Base-by-base conservation (phyloP, 805 yeast genomes). In the Lipomyces spencermartinsiae region DNA sequence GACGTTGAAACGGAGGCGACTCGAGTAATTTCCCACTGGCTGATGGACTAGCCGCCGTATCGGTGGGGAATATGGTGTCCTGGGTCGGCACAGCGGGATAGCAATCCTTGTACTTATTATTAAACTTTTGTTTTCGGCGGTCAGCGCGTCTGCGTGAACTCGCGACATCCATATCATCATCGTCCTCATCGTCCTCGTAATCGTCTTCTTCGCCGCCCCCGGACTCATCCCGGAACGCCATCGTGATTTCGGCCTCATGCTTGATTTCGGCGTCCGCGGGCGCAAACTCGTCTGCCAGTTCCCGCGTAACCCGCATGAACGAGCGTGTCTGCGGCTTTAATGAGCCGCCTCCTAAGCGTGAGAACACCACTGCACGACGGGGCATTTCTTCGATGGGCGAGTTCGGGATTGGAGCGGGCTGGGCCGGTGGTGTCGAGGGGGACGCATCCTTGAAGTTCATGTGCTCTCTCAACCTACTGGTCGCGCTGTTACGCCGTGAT, bases 241-340 rank as follows among this genome's bases (percentile, higher is more conserved):
- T 46, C 34, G 74, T 72, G 29, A 72, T 70, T 19, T 72, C 75
- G 1, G 74, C 74, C 39, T 73, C 75, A 25, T 62, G 69, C 61
- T 70, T 67, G 43, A 72, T 65, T 53, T 73, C 75, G 14, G 71
- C 74, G 14, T 69, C 75, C 9, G 59, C 70, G 7, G 75, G 75
- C 34, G 73, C 65, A 35, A 66, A 49, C 60, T 73, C 75, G 33
- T 69, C 67, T 5, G 65, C 68, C 10, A 73, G 63, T 39, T 72
- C 74, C 9, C 69, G 64, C 10, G 70, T 61, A 19, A 73, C 68
- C 12, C 75, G 65, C 68, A 70, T 65, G 34, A 73, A 64, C 29
- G 67, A 49, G 31, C 67, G 62, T 3, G 71, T 63, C 58, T 70
- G 72, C 37, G 74, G 75, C 22, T 62, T 61, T 43, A 70, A 34